Percentiles rank a stretch among this genome's conserved stretches.
Conservation (phyloP, 2,329 filamentous ascomycete genomes). For the Juglanconis oblonga region DNA sequence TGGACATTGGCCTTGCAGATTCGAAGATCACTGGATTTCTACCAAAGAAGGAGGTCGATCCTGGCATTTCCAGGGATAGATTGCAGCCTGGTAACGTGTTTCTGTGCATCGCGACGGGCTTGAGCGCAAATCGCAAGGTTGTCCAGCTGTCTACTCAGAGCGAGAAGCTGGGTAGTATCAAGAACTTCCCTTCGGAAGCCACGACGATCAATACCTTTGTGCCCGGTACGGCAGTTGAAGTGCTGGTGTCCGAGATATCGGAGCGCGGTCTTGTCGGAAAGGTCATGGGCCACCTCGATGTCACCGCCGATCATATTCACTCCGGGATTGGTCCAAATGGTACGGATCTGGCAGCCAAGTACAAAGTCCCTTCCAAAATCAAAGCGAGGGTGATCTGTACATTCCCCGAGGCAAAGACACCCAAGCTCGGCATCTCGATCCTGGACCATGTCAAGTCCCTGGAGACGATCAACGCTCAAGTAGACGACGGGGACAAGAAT, state of each 20-base stretch:
- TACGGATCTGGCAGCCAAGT: slow-evolving; percentile 70
- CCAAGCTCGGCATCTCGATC: slow-evolving; percentile 83
- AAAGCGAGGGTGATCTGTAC: slow-evolving; percentile 86
- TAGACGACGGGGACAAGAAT: slow-evolving; percentile 39
- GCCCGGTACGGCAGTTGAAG: slow-evolving; percentile 84
- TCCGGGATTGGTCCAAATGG: slow-evolving; percentile 72
- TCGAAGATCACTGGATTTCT: slow-evolving; percentile 76
- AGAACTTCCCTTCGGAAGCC: slow-evolving; percentile 67
- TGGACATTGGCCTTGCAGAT: slow-evolving; percentile 79
- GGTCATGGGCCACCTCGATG: slow-evolving; percentile 86
- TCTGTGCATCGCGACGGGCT: slow-evolving; percentile 75
- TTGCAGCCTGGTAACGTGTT: slow-evolving; percentile 82
- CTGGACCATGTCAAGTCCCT: slow-evolving; percentile 79
- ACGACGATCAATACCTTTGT: slow-evolving; percentile 88
- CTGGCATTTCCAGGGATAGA: slow-evolving; percentile 59
- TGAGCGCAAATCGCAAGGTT: slow-evolving; percentile 75
- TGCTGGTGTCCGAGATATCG: slow-evolving; percentile 75
- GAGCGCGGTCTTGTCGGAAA: slow-evolving; percentile 79
- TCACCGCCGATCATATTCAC: slow-evolving; percentile 86
- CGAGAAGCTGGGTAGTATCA: slow-evolving; percentile 64
- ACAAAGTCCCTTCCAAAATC: slow-evolving; percentile 79
- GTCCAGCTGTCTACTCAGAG: slow-evolving; percentile 79
- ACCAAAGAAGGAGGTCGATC: slow-evolving; percentile 75
- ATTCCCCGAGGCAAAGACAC: slow-evolving; percentile 73
- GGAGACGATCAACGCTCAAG: slow-evolving; percentile 38